A percentile compares a stretch with the other conserved stretches of the same genome.
phyloP scores from a whole-genome alignment of 805 yeast species.

The Yamadazyma laniorum region DNA sequence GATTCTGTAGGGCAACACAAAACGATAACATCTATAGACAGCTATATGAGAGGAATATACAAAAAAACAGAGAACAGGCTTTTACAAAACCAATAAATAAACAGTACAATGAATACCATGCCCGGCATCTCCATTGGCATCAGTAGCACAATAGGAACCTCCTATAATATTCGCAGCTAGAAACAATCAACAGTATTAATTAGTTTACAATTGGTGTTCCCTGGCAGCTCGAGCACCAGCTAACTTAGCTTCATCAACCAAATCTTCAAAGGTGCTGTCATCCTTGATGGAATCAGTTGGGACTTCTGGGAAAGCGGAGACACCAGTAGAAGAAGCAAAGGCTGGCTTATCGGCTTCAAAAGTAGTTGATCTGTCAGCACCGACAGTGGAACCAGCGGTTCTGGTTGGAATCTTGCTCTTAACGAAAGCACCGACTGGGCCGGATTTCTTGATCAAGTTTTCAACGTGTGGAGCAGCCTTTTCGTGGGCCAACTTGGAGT shows the following conservation, averaged over 20 bases:
- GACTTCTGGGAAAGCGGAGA: constrained; percentile 38
- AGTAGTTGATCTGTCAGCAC: constrained; percentile 60
- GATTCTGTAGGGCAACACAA: background rate
- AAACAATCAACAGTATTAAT: too few species aligned
- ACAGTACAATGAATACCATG: constrained; percentile 1
- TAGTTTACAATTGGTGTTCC: constrained; percentile 5
- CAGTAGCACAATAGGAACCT: too few species aligned
- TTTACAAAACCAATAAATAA: constrained; percentile 5
- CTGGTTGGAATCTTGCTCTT: constrained; percentile 58
- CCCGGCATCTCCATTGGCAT: too few species aligned
- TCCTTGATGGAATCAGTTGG: constrained; percentile 26
- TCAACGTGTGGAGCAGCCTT: constrained; percentile 58
- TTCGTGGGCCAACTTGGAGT: constrained; percentile 34
- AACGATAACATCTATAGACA: background rate
- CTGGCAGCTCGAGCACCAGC: constrained; percentile 14
- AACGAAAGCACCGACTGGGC: constrained; percentile 64
- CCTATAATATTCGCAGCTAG: too few species aligned
- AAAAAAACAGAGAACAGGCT: background rate
- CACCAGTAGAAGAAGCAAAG: constrained; percentile 17
- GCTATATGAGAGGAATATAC: background rate
- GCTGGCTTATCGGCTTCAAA: constrained; percentile 11
- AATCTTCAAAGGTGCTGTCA: constrained; percentile 23
- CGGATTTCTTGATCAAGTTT: constrained; percentile 55
- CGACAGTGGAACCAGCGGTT: constrained; percentile 72
- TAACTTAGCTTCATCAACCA: constrained; percentile 22